Evolutionary conservation across 805 yeast genomes (phyloP).

Genomic region (Zygotorulaspora chibaensis): DNA sequence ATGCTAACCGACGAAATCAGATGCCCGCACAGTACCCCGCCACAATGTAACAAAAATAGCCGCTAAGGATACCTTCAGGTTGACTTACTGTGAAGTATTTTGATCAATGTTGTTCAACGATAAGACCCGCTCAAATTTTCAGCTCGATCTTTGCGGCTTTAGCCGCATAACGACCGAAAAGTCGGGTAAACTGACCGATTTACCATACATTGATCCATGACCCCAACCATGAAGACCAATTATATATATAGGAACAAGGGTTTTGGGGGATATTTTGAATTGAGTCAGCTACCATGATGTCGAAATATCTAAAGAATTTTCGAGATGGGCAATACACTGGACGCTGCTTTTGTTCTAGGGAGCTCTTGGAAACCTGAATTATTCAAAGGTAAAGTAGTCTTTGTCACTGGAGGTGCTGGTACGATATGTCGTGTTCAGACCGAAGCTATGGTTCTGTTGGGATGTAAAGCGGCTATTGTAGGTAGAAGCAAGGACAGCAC

Average conservation of each 20-base stretch:
- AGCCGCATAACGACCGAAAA: neutral
- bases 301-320: neutral
- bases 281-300: neutral
- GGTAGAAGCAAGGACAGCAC: constrained; percentile 75
- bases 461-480: constrained; percentile 81
- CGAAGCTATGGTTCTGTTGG: constrained; percentile 76
- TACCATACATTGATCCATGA: neutral
- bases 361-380: constrained; percentile 52
- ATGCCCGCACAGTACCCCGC: neutral
- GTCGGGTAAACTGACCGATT: neutral
- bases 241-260: neutral
- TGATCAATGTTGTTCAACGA: neutral
- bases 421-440: constrained; percentile 90
- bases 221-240: neutral
- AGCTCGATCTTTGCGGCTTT: neutral
- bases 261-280: neutral
- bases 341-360: constrained; percentile 26
- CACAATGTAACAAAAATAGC: neutral
- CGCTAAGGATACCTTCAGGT: neutral
- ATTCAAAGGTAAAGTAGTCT: constrained; percentile 79
- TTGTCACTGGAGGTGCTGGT: constrained; percentile 96
- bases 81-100: neutral
- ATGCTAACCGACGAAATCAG: neutral
- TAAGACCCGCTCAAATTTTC: neutral
- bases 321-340: constrained; percentile 30